Evolutionary conservation across 345 rosid genomes (phyloP).

Genomic region (Carallia pectinifolia): DNA sequence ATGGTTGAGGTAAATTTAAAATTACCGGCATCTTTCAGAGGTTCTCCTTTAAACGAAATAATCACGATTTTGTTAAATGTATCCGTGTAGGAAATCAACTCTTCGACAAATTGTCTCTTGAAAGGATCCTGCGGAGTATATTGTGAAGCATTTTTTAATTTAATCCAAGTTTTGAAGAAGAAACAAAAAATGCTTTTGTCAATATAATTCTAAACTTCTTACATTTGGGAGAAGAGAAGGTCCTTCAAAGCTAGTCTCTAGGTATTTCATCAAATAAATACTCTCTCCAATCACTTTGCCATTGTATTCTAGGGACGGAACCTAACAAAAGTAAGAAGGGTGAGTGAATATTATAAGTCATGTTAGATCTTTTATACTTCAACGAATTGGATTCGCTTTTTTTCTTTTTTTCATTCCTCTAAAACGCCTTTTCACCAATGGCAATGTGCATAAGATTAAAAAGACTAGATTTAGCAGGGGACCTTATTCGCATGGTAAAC

Average conservation of each 20-base stretch:
- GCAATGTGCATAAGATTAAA: no score
- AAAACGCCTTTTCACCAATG: no score
- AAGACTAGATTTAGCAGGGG: no score
- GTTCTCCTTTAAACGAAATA: neutral
- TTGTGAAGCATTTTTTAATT: slow-evolving; percentile 9
- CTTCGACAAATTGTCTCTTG: slow-evolving; percentile 58
- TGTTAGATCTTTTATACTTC: neutral
- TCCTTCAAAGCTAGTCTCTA: neutral
- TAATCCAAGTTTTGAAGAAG: neutral
- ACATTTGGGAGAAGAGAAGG: neutral
- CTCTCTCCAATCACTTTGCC: neutral
- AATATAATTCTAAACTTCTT: slow-evolving; percentile 6
- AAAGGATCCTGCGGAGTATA: slow-evolving; percentile 62
- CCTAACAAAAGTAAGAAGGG: slow-evolving; percentile 36
- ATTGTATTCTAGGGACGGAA: slow-evolving; percentile 87
- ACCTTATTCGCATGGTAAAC: slow-evolving; percentile 85
- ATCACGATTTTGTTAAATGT: slow-evolving; percentile 5
- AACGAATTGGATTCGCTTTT: no score
- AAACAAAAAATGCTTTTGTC: neutral
- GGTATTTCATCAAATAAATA: neutral
- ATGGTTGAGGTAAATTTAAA: no score
- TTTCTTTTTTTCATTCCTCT: neutral
- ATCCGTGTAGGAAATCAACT: slow-evolving; percentile 52
- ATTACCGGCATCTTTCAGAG: neutral
- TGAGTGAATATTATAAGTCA: neutral